A percentile compares a stretch with the other conserved stretches of the same genome.
These are phyloP conservation scores for Coemansia sp. DNA, from an alignment of 192 early-diverging fungal species.

Conservation along the genomic window DNA sequence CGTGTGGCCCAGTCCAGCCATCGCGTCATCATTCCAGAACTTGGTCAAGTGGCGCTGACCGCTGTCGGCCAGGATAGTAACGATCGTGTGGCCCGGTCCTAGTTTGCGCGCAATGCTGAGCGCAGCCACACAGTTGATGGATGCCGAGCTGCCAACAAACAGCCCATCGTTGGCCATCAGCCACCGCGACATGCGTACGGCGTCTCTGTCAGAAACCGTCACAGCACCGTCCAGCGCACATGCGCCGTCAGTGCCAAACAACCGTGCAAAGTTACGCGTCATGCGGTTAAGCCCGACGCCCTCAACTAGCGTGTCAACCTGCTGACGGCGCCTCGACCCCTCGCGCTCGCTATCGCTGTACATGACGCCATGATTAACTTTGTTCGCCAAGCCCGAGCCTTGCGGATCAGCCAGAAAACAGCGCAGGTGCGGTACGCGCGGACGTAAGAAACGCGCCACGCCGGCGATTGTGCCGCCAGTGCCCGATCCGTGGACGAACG, in stretches of 20 bases:
- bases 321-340: slow-evolving; percentile 85
- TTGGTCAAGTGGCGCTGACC: slow-evolving; percentile 92
- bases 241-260: neutral
- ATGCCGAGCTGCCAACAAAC: slow-evolving; percentile 87
- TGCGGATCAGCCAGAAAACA: slow-evolving; percentile 86
- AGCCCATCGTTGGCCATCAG: slow-evolving; percentile 65
- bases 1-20: slow-evolving; percentile 21
- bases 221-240: slow-evolving; percentile 77
- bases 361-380: slow-evolving; percentile 88
- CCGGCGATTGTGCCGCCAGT: slow-evolving; percentile 93
- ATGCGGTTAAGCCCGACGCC: slow-evolving; percentile 94
- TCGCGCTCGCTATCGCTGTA: slow-evolving; percentile 85
- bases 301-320: slow-evolving; percentile 97
- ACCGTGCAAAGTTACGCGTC: slow-evolving; percentile 75
- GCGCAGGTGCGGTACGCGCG: slow-evolving; percentile 56
- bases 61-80: slow-evolving; percentile 88
- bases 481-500: slow-evolving; percentile 86
- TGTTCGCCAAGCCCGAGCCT: slow-evolving; percentile 89
- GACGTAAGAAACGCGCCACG: slow-evolving; percentile 82
- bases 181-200: slow-evolving; percentile 84
- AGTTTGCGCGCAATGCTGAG: slow-evolving; percentile 70
- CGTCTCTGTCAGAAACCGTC: slow-evolving; percentile 82
- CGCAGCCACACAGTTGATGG: slow-evolving; percentile 91
- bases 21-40: slow-evolving; percentile 71
- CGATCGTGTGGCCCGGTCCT: slow-evolving; percentile 87